A percentile compares a stretch with the other conserved stretches of the same genome.
Conservation (phyloP, 2,329 filamentous ascomycete genomes). For the Fusarium oxysporum region DNA sequence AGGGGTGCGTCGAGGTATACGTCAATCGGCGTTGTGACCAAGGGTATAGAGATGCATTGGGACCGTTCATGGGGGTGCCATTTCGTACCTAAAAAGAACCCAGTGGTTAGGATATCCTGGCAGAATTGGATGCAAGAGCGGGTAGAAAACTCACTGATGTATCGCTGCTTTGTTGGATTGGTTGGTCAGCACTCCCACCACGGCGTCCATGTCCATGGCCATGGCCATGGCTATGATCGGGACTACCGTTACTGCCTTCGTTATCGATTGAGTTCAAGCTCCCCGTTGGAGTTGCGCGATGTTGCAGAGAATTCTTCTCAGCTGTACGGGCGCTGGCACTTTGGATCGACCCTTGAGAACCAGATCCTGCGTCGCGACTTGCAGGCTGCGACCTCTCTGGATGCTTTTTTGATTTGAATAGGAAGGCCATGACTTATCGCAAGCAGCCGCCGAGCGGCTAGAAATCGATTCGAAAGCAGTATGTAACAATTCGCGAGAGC, state of each 20-base stretch:
- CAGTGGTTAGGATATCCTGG: slow-evolving; percentile 20
- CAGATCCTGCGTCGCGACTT: slow-evolving; percentile 65
- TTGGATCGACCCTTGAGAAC: slow-evolving; percentile 60
- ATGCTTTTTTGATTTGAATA: slow-evolving; percentile 85
- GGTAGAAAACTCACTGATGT: slow-evolving; percentile 54
- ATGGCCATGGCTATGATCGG: slow-evolving; percentile 65
- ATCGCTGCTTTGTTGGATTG: slow-evolving; percentile 54
- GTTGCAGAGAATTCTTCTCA: slow-evolving; percentile 64
- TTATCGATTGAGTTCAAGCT: slow-evolving; percentile 80
- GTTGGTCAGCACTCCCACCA: slow-evolving; percentile 62
- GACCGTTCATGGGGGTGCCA: slow-evolving; percentile 61
- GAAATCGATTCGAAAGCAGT: slow-evolving; percentile 32
- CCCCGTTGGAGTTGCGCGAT: slow-evolving; percentile 78
- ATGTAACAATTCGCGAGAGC: slow-evolving; percentile 11
- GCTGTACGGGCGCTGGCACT: slow-evolving; percentile 59
- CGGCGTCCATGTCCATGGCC: slow-evolving; percentile 64
- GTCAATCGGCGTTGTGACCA: slow-evolving; percentile 93
- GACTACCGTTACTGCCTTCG: slow-evolving; percentile 67
- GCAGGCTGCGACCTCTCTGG: slow-evolving; percentile 68
- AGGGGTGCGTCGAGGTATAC: slow-evolving; percentile 83
- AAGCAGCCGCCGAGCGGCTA: slow-evolving; percentile 53
- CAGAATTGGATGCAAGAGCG: neutral
- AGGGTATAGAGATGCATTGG: slow-evolving; percentile 87
- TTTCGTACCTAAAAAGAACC: slow-evolving; percentile 63
- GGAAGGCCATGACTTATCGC: slow-evolving; percentile 76